Evolutionary conservation across 2,329 filamentous ascomycete genomes (phyloP).

Genomic region (Monosporascus sp.): DNA sequence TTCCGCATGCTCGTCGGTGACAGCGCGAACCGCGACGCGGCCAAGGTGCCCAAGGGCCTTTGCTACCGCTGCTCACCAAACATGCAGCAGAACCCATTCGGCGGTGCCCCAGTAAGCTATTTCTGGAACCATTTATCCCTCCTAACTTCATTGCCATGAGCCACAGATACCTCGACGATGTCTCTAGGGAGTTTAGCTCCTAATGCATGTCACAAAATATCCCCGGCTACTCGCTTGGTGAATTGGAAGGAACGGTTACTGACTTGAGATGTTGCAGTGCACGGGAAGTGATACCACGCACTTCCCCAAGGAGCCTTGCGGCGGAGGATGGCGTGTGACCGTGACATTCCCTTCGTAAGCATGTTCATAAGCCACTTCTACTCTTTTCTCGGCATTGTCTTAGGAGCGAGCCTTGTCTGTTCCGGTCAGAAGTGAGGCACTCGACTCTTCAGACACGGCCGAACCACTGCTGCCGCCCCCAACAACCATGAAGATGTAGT

Average conservation of each 20-base stretch:
- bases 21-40: constrained; percentile 18
- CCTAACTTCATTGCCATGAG: no score
- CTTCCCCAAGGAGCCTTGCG: constrained; percentile 20
- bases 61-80: constrained; percentile 27
- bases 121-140: no score
- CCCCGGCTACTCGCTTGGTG: no score
- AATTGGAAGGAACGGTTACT: no score
- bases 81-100: constrained; percentile 26
- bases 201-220: no score
- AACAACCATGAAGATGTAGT: no score
- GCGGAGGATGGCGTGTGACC: constrained; percentile 23
- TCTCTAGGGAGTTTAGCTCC: no score
- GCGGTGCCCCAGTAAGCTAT: constrained; percentile 17
- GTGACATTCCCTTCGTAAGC: constrained; percentile 20
- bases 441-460: no score
- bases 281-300: constrained; percentile 23
- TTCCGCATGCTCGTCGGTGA: constrained; percentile 29
- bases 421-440: background rate
- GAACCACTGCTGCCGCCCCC: no score
- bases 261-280: constrained; percentile 6
- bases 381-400: no score
- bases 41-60: constrained; percentile 23
- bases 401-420: background rate
- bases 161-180: no score
- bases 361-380: background rate